These are phyloP conservation scores for Metschnikowia colocasiae DNA, from an alignment of 805 yeast genomes.

Conservation along the genomic window DNA sequence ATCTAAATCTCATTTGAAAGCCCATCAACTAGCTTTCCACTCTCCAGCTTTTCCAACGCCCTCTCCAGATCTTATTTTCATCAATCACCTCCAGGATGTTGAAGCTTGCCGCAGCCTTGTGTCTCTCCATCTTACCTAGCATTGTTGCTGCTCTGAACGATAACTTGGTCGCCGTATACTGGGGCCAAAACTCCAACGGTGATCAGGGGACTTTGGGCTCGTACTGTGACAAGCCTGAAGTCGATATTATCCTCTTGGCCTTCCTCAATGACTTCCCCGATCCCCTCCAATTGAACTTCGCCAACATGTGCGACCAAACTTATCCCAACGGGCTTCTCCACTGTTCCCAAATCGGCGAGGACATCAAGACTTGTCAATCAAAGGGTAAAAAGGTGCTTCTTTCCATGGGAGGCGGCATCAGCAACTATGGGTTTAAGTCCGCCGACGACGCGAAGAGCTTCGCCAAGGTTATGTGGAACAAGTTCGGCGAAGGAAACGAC, in stretches of 20 bases:
- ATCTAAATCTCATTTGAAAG: background rate
- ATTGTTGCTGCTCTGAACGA: conserved; percentile 1
- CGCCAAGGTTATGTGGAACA: conserved; percentile 42
- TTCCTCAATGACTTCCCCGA: conserved; percentile 64
- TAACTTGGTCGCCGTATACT: conserved; percentile 65
- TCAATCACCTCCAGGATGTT: background rate
- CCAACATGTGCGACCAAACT: conserved; percentile 43
- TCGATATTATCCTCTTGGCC: conserved; percentile 69
- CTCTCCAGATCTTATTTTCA: too few relatives aligned
- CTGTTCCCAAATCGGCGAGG: conserved; percentile 14
- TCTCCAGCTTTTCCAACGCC: background rate
- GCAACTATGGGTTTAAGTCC: conserved; percentile 49
- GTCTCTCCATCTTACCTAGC: background rate
- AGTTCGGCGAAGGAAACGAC: conserved; percentile 34
- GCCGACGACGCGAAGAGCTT: conserved; percentile 55
- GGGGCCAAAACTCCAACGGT: conserved; percentile 78
- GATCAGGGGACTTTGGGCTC: conserved; percentile 35
- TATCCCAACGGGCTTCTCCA: conserved; percentile 40
- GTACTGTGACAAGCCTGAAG: conserved; percentile 66
- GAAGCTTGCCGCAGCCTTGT: background rate
- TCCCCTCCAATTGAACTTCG: conserved; percentile 44
- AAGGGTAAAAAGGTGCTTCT: conserved; percentile 14
- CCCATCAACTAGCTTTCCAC: background rate
- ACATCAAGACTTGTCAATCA: conserved; percentile 14
- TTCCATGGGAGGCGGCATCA: conserved; percentile 51